A percentile compares a stretch with the other conserved stretches of the same genome.
Evolutionary conservation across 164 flowering plant species (phyloP).

Genomic region (Vitis riparia): DNA sequence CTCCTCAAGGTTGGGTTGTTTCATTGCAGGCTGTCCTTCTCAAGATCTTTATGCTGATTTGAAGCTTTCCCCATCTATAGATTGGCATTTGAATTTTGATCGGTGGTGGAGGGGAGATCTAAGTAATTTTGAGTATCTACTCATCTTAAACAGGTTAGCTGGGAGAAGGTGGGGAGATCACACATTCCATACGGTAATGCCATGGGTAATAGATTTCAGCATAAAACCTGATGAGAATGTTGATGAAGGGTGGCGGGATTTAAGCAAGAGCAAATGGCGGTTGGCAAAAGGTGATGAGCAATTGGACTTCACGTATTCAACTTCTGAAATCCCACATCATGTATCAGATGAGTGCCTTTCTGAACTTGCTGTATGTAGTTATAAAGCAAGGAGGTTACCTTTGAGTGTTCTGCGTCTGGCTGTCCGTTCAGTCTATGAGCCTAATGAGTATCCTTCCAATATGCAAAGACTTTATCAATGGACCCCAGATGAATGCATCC

Average conservation of each 20-base stretch:
- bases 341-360: slow-evolving; percentile 98
- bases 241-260: slow-evolving; percentile 87
- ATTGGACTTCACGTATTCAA: slow-evolving; percentile 90
- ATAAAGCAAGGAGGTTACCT: slow-evolving; percentile 95
- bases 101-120: slow-evolving; percentile 92
- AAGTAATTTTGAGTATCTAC: slow-evolving; percentile 92
- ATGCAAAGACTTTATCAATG: slow-evolving; percentile 98
- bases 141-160: slow-evolving; percentile 76
- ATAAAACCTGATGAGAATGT: slow-evolving; percentile 66
- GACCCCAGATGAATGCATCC: slow-evolving; percentile 99
- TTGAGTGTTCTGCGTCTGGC: slow-evolving; percentile 77
- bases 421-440: slow-evolving; percentile 97
- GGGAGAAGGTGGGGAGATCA: slow-evolving; percentile 99
- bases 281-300: slow-evolving; percentile 99
- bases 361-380: slow-evolving; percentile 98
- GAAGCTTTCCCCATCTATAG: slow-evolving; percentile 48
- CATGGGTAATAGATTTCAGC: slow-evolving; percentile 97
- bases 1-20: slow-evolving; percentile 30
- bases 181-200: slow-evolving; percentile 90
- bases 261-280: slow-evolving; percentile 93
- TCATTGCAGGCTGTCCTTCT: slow-evolving; percentile 48
- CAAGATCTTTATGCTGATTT: slow-evolving; percentile 65
- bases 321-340: slow-evolving; percentile 95
- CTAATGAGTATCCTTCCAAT: slow-evolving; percentile 93
- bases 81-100: slow-evolving; percentile 70